Percentiles rank a stretch among this genome's conserved stretches.
Conservation (phyloP, 352 stramenopile species). For the Phytophthora chlamydospora region DNA sequence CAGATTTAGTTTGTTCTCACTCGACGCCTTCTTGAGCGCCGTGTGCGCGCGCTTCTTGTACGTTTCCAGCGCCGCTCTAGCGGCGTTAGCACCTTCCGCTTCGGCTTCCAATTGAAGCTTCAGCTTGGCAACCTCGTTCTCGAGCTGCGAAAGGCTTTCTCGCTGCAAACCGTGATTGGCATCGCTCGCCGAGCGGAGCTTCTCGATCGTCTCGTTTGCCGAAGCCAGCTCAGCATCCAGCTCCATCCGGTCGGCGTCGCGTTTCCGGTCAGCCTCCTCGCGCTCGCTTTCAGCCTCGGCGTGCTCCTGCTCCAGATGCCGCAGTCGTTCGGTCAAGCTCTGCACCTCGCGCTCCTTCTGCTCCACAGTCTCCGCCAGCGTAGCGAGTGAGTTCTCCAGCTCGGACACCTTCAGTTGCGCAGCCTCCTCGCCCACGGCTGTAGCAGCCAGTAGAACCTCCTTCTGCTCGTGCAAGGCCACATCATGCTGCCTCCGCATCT, state of each 20-base stretch:
- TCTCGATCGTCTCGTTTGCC: conserved; percentile 42
- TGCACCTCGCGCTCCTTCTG: conserved; percentile 35
- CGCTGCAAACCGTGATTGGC: conserved; percentile 24
- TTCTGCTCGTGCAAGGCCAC: conserved; percentile 31
- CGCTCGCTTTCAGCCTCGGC: conserved; percentile 18
- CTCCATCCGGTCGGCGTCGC: conserved; percentile 30
- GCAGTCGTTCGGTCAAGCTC: conserved; percentile 9
- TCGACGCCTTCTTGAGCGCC: conserved; percentile 78
- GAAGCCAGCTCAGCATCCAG: conserved; percentile 35
- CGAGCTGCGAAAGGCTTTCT: conserved; percentile 28
- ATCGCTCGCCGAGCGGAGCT: conserved; percentile 32
- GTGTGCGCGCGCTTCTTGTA: conserved; percentile 85
- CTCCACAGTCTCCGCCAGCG: conserved; percentile 25
- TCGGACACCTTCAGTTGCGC: conserved; percentile 26
- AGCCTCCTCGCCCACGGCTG: conserved; percentile 21
- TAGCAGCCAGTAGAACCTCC: conserved; percentile 20
- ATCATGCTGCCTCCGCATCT: conserved; percentile 22
- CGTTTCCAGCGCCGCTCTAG: conserved; percentile 63
- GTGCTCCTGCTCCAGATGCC: conserved; percentile 22
- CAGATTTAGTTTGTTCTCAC: conserved; percentile 66
- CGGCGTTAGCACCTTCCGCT: conserved; percentile 54
- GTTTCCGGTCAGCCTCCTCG: conserved; percentile 21
- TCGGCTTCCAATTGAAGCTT: conserved; percentile 51
- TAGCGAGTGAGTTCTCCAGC: conserved; percentile 29
- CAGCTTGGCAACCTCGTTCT: conserved; percentile 35